phyloP scores from a whole-genome alignment of 1,284 basidiomycete genomes.

The Neolentinus lepideus region DNA sequence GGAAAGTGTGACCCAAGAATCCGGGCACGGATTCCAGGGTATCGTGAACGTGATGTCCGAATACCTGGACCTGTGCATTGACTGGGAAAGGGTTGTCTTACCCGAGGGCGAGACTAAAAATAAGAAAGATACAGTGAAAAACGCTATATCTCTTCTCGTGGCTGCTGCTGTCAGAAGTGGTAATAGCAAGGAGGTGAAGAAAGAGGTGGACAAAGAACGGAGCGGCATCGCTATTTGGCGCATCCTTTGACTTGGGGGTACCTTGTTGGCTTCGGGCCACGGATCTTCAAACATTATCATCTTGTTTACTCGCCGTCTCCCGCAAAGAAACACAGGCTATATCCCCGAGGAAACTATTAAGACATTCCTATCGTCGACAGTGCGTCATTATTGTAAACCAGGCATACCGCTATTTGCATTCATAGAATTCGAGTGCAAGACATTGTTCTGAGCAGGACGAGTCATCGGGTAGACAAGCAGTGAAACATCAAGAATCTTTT shows the following conservation, averaged over 20 bases:
- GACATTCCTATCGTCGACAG: neutral
- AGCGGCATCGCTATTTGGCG: slow-evolving; percentile 58
- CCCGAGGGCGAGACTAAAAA: slow-evolving; percentile 15
- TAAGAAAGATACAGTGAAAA: slow-evolving; percentile 33
- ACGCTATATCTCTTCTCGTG: slow-evolving; percentile 42
- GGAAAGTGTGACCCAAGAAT: neutral
- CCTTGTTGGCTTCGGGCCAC: too few species aligned
- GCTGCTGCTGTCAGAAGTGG: slow-evolving; percentile 47
- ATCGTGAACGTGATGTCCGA: slow-evolving; percentile 48
- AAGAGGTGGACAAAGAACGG: slow-evolving; percentile 48
- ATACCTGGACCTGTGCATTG: slow-evolving; percentile 52
- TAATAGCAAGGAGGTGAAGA: slow-evolving; percentile 45
- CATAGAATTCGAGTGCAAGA: neutral
- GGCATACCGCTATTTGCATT: neutral
- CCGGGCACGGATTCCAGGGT: slow-evolving; percentile 31
- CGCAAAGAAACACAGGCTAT: neutral
- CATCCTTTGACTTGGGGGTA: slow-evolving; percentile 34
- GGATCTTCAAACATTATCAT: too few species aligned
- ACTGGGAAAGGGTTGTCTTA: slow-evolving; percentile 45
- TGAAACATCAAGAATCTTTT: neutral
- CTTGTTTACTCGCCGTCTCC: neutral
- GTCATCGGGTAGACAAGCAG: neutral
- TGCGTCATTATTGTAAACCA: neutral
- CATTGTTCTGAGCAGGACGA: neutral
- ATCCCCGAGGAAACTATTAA: neutral